Evolutionary conservation across 1,284 basidiomycete genomes (phyloP), one percentile per base, ranked within the genome.

Genomic region (Porodaedalea pini): DNA sequence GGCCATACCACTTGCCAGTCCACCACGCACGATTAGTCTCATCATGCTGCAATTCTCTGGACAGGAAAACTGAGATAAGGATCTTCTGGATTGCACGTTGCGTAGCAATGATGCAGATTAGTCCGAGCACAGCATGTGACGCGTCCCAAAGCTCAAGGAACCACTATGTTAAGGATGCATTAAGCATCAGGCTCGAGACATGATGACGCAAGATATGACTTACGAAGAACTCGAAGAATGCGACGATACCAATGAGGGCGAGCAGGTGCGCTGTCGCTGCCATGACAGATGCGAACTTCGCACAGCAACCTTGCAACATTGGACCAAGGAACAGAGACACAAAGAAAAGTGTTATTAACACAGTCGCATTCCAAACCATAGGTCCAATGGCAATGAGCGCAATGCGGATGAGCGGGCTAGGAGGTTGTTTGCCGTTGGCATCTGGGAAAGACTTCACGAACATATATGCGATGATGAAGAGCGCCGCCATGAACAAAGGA

Each of bases 1-100:
- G 82, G 51, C 94, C 93, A 69, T 94, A 95, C 94, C 94, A 97
- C 73, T 94, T 92, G 70, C 94, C 94, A n/a, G 93, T 94, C 94
- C 94, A 98, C 94, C 94, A 98, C 6, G 94, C 94, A 60, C 92
- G 80, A 75, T 98, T 97, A 17, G 92, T 94, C 76, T 97, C 94
- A 69, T 98, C 95, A 70, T 95, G 91, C 77, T 97, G 97, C 79
- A 89, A 94, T 74, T 98, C 94, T 70, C 94, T 86, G 40, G 92
- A 91, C 52, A 98, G 78, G 82, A 95, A 93, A 58, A 94, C 87
- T 1, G 93, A 82, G 63, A 98, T 98, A 61, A 97, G 78, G 62
- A 95, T 84, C 78, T 98, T 98, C 76, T 94, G 92, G 66, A 97
- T 81, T 51, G 89, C 86, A 51, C 95, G 83, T 72, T 98, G 94